phyloP scores from a whole-genome alignment of 2,329 filamentous ascomycete genomes.

The Cercospora zeae-maydis region DNA sequence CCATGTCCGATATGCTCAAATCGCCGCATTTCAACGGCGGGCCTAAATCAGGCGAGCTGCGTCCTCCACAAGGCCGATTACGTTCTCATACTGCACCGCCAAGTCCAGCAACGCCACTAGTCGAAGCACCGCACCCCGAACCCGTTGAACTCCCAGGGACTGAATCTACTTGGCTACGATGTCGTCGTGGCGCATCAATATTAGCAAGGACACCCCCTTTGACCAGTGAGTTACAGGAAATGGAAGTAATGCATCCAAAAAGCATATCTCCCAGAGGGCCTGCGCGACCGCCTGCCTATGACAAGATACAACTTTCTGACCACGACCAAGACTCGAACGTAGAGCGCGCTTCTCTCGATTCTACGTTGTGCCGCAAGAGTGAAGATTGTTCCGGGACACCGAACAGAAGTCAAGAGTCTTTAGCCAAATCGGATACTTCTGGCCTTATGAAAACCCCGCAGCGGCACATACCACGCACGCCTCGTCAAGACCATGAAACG shows the following conservation, averaged over 20 bases:
- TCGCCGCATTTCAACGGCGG: constrained; percentile 37
- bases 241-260: background rate
- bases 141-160: constrained; percentile 33
- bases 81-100: constrained; percentile 42
- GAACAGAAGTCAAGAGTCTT: background rate
- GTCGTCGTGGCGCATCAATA: background rate
- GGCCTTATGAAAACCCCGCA: background rate
- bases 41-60: constrained; percentile 29
- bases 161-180: constrained; percentile 3
- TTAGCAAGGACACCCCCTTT: background rate
- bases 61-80: constrained; percentile 38
- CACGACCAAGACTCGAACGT: background rate
- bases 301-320: background rate
- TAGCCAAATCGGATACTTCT: background rate
- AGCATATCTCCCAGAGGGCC: background rate
- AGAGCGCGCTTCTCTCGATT: background rate
- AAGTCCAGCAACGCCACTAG: constrained; percentile 37
- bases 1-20: constrained; percentile 44
- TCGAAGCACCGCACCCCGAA: constrained; percentile 25
- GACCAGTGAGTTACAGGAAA: background rate
- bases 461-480: background rate
- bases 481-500: background rate
- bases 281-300: background rate
- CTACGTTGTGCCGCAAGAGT: background rate
- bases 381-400: background rate